These are phyloP conservation scores for Fusarium denticulatum DNA, from an alignment of 2,329 filamentous ascomycete species.

Conservation along the genomic window DNA sequence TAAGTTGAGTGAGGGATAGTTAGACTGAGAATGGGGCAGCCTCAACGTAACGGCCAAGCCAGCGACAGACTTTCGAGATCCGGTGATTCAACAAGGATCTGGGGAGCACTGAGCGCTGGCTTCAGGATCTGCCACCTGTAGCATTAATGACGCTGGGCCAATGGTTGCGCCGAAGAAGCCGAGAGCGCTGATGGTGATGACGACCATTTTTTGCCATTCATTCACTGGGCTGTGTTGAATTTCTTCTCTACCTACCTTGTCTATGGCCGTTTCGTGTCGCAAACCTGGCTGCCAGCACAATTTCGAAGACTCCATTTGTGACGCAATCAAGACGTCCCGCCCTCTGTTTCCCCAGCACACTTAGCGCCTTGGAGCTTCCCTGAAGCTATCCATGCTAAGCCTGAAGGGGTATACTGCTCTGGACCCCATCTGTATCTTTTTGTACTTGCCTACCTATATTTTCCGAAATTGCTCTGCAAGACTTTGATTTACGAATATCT, in stretches of 20 bases:
- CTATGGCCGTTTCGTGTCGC: not conserved
- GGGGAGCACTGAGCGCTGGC: not conserved
- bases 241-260: not conserved
- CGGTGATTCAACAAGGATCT: conserved; percentile 30
- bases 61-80: conserved; percentile 1
- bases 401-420: conserved; percentile 3
- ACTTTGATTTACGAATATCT: conserved; percentile 1
- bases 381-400: conserved; percentile 29
- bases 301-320: conserved; percentile 31
- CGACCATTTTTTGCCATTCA: conserved; percentile 1
- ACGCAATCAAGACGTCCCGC: conserved; percentile 30
- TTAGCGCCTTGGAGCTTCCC: conserved; percentile 30
- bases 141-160: conserved; percentile 2
- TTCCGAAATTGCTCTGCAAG: conserved; percentile 5
- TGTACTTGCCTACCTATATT: conserved; percentile 5
- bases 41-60: conserved; percentile 30
- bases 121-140: not conserved
- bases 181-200: conserved; percentile 10
- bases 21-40: conserved; percentile 9
- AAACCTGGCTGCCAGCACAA: conserved; percentile 4
- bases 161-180: conserved; percentile 9
- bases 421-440: not conserved
- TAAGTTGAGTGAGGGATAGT: not conserved
- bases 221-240: conserved; percentile 9
- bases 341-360: conserved; percentile 21